Conservation (phyloP, 805 yeast species). For the Zygotorulaspora chibaensis region DNA sequence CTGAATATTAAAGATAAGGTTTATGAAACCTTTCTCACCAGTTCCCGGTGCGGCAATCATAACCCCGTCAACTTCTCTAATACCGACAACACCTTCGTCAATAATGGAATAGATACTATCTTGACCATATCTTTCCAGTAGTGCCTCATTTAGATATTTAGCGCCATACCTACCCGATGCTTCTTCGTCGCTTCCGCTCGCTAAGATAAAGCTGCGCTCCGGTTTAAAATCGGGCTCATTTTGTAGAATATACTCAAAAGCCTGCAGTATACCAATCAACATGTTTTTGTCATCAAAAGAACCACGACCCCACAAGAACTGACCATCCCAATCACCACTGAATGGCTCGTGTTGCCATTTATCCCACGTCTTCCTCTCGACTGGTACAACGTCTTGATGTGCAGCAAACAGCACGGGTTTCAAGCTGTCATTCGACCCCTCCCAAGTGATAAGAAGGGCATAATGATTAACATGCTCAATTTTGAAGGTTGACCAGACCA, state of each 20-base stretch:
- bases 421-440: constrained; percentile 46
- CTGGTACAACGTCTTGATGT: constrained; percentile 81
- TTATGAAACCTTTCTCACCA: constrained; percentile 56
- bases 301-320: constrained; percentile 68
- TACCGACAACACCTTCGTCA: constrained; percentile 57
- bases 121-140: constrained; percentile 52
- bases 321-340: constrained; percentile 57
- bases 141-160: constrained; percentile 38
- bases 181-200: constrained; percentile 78
- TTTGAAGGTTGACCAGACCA: constrained; percentile 43
- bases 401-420: constrained; percentile 70
- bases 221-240: constrained; percentile 45
- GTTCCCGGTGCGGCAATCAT: constrained; percentile 48
- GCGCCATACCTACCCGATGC: constrained; percentile 64
- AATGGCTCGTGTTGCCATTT: constrained; percentile 69
- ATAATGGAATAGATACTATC: constrained; percentile 56
- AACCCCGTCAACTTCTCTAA: constrained; percentile 38
- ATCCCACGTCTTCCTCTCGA: constrained; percentile 49
- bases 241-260: constrained; percentile 48
- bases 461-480: constrained; percentile 55
- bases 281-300: constrained; percentile 67
- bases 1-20: constrained; percentile 31
- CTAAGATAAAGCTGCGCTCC: constrained; percentile 52
- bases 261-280: constrained; percentile 57
- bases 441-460: constrained; percentile 61